A percentile compares a stretch with the other conserved stretches of the same genome.
phyloP scores from a whole-genome alignment of 148 eudicot genomes.

The Camellia granthamiana region DNA sequence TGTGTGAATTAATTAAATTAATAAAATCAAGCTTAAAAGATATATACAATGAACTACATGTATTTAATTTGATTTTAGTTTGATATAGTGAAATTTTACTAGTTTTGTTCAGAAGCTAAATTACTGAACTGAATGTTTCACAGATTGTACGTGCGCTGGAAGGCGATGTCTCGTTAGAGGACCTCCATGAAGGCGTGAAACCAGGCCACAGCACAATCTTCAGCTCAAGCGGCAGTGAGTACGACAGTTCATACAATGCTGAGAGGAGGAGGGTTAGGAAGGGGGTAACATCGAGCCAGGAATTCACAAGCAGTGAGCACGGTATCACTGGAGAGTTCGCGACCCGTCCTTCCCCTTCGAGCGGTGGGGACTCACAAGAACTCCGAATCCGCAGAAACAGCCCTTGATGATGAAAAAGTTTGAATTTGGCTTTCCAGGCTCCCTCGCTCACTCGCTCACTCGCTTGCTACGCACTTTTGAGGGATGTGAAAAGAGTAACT shows the following conservation, averaged over 20 bases:
- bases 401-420: not conserved
- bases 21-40: no score
- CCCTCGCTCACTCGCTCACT: not conserved
- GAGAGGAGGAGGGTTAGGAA: conserved; percentile 35
- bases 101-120: not conserved
- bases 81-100: not conserved
- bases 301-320: conserved; percentile 60
- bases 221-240: conserved; percentile 38
- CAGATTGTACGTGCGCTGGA: conserved; percentile 81
- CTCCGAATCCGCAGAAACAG: not conserved
- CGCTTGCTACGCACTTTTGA: not conserved
- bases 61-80: no score
- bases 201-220: conserved; percentile 16
- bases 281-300: conserved; percentile 36
- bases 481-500: not conserved
- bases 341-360: not conserved
- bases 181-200: conserved; percentile 41
- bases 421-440: not conserved
- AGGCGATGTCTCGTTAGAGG: conserved; percentile 71
- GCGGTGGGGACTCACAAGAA: not conserved
- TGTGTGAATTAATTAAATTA: no score
- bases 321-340: conserved; percentile 17
- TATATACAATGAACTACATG: no score
- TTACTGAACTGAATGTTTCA: not conserved
- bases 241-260: conserved; percentile 31